phyloP scores from a whole-genome alignment of 2,329 filamentous ascomycete species.

The Penicillium sp. region DNA sequence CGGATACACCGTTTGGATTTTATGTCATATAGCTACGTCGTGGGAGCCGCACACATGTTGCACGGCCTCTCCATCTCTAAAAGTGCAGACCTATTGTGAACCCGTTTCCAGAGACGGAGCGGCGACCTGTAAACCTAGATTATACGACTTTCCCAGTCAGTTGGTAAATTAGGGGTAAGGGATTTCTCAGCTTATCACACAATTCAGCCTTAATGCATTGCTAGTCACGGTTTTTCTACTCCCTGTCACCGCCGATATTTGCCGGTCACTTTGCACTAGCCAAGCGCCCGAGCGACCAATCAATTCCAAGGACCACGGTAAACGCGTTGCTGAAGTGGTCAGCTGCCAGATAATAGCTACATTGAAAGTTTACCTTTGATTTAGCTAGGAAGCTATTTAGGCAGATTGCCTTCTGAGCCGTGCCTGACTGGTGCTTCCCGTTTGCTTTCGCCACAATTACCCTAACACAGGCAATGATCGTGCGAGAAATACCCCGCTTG shows the following conservation, averaged over 20 bases:
- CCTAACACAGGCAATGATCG: neutral
- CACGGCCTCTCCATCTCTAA: too few species aligned
- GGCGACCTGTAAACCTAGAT: neutral
- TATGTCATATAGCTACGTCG: neutral
- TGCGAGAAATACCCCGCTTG: neutral
- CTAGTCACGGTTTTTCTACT: neutral
- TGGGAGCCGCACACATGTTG: too few species aligned
- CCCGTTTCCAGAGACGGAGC: neutral
- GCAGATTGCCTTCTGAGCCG: neutral
- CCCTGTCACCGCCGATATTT: neutral
- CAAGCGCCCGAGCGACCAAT: neutral
- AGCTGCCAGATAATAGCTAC: neutral
- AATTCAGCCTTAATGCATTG: neutral
- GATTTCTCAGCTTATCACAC: neutral
- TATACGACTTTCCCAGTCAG: neutral
- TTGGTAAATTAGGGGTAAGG: neutral
- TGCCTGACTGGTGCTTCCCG: neutral
- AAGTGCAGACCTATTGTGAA: neutral
- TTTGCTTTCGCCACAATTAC: neutral
- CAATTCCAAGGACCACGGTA: neutral
- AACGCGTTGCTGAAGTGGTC: neutral
- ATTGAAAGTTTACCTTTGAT: neutral
- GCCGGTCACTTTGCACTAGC: neutral
- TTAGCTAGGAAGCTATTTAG: neutral
- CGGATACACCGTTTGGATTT: neutral